A percentile compares a stretch with the other conserved stretches of the same genome.
Conservation (phyloP, 2,329 filamentous ascomycete genomes). For the Bipolaris zeicola region DNA sequence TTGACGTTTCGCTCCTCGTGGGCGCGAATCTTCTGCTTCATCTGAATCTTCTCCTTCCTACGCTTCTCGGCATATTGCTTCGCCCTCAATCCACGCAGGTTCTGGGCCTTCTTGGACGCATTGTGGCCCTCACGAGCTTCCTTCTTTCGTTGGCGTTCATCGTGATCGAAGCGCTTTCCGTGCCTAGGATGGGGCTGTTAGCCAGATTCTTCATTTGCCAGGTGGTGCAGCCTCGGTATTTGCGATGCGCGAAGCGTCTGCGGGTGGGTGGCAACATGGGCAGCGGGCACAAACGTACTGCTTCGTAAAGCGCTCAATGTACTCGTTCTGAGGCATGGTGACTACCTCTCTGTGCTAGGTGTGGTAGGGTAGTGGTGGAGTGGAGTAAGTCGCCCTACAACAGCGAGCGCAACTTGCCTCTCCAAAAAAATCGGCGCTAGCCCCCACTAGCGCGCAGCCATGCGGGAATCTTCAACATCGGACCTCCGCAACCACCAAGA, state of each 20-base stretch:
- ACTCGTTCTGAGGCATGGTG: conserved; percentile 78
- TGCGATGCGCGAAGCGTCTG: conserved; percentile 3
- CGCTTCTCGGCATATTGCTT: conserved; percentile 91
- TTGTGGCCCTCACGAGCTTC: conserved; percentile 88
- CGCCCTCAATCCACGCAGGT: conserved; percentile 85
- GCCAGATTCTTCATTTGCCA: conserved; percentile 3
- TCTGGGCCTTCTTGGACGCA: conserved; percentile 87
- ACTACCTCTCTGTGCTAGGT: conserved; percentile 10
- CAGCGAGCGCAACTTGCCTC: conserved; percentile 26
- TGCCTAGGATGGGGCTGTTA: conserved; percentile 33
- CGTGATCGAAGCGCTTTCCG: conserved; percentile 69
- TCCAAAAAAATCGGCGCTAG: conserved; percentile 29
- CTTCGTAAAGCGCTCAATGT: conserved; percentile 75
- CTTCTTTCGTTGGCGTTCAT: conserved; percentile 87
- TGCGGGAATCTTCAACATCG: conserved; percentile 21
- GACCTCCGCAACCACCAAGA: conserved; percentile 22
- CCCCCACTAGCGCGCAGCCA: conserved; percentile 23
- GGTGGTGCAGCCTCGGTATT: background rate
- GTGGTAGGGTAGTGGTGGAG: conserved; percentile 11
- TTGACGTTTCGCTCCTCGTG: conserved; percentile 98
- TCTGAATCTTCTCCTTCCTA: conserved; percentile 68
- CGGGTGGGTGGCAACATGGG: background rate
- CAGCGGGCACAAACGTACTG: conserved; percentile 50
- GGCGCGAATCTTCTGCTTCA: conserved; percentile 68
- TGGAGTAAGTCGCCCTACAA: conserved; percentile 14